Percentiles rank a stretch among this genome's conserved stretches.
These are phyloP conservation scores for Boletus rex-veris DNA, from an alignment of 768 basidiomycete species.

Conservation along the genomic window DNA sequence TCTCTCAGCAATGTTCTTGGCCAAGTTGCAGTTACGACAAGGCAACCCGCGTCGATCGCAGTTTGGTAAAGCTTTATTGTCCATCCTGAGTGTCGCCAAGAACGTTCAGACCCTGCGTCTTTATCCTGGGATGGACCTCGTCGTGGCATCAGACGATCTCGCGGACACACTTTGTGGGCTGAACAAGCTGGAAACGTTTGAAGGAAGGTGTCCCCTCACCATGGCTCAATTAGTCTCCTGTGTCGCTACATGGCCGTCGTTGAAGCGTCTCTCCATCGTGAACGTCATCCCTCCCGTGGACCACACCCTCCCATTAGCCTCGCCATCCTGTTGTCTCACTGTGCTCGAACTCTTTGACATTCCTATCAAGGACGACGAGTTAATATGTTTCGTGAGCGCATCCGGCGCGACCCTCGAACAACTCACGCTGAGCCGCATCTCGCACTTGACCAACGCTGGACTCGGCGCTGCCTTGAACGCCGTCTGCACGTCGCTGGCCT, in stretches of 20 bases:
- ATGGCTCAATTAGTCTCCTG: constrained; percentile 1
- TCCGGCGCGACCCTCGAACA: constrained; percentile 5
- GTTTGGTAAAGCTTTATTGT: background rate
- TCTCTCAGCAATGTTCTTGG: background rate
- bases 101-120: constrained; percentile 1
- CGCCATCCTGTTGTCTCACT: background rate
- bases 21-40: too few species aligned
- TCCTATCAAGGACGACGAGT: constrained; percentile 9
- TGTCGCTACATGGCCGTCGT: constrained; percentile 7
- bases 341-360: background rate
- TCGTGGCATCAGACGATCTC: background rate
- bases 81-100: constrained; percentile 1
- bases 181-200: background rate
- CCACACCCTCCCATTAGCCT: background rate
- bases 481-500: background rate
- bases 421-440: background rate
- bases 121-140: background rate
- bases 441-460: constrained; percentile 2
- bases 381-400: constrained; percentile 2
- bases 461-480: background rate
- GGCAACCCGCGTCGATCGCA: background rate
- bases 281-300: background rate
- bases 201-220: background rate
- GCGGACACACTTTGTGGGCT: background rate
- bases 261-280: constrained; percentile 4